These are phyloP conservation scores for Tetraselmis chui DNA, from an alignment of 139 green algal species.

Conservation along the genomic window DNA sequence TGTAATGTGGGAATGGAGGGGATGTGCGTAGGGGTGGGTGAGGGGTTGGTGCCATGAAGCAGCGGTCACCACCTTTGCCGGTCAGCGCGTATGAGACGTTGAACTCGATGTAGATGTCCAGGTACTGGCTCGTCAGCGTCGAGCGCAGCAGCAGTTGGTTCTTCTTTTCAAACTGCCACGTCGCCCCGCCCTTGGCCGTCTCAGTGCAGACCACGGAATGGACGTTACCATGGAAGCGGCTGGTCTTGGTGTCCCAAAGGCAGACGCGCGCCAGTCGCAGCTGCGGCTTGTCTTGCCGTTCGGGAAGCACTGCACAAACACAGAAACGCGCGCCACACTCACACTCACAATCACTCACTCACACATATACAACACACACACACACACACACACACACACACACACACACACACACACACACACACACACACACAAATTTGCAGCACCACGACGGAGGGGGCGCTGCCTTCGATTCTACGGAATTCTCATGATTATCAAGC, in stretches of 20 bases:
- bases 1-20: too few species aligned
- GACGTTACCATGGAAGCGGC: not conserved
- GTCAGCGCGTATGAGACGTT: not conserved
- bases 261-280: not conserved
- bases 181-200: not conserved
- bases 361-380: too few species aligned
- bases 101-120: not conserved
- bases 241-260: not conserved
- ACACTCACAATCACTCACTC: too few species aligned
- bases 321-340: too few species aligned
- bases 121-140: not conserved
- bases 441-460: too few species aligned
- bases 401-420: too few species aligned
- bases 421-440: too few species aligned
- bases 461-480: too few species aligned
- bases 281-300: not conserved
- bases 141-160: not conserved
- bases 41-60: too few species aligned
- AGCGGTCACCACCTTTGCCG: not conserved
- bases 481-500: too few species aligned
- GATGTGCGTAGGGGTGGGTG: too few species aligned
- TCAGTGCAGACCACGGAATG: not conserved
- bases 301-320: not conserved
- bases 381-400: too few species aligned
- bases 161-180: not conserved